Conservation (phyloP, 768 basidiomycete species). For the Guyanaporus albipodus region DNA sequence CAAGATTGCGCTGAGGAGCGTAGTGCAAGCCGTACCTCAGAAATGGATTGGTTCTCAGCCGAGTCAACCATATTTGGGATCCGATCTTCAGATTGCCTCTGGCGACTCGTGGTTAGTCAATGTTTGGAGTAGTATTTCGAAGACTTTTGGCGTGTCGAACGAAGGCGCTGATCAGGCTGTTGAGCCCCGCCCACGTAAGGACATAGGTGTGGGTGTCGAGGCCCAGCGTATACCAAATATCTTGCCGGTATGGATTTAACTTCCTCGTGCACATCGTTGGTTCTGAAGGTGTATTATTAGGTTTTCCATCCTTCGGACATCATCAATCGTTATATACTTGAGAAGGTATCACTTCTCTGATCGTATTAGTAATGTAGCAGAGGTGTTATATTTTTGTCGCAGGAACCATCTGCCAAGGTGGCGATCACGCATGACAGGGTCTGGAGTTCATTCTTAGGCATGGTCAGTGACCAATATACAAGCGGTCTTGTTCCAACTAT, state of each 20-base stretch:
- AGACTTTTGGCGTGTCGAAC: slow-evolving; percentile 8
- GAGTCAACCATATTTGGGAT: neutral
- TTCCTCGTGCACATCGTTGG: neutral
- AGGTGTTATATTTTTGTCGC: neutral
- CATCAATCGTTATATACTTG: slow-evolving; percentile 24
- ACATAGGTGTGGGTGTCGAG: slow-evolving; percentile 8
- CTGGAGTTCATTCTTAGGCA: slow-evolving; percentile 20
- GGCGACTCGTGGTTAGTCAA: slow-evolving; percentile 19
- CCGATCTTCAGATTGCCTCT: neutral
- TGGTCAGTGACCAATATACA: slow-evolving; percentile 1
- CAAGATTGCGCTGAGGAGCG: slow-evolving; percentile 24
- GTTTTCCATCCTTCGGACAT: slow-evolving; percentile 23
- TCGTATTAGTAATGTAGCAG: neutral
- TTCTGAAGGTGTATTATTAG: slow-evolving; percentile 9
- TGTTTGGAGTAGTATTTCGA: slow-evolving; percentile 16
- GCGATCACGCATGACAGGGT: slow-evolving; percentile 23
- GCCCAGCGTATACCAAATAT: slow-evolving; percentile 17
- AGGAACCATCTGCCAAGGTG: slow-evolving; percentile 23
- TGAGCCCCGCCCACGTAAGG: neutral
- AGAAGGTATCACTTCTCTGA: slow-evolving; percentile 8
- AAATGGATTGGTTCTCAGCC: slow-evolving; percentile 13
- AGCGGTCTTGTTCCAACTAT: neutral
- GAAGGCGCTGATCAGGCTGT: neutral
- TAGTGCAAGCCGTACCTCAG: slow-evolving; percentile 14
- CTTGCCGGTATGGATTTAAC: slow-evolving; percentile 9